Conservation (phyloP, 2,329 filamentous ascomycete species). For the Ascochyta viciae-villosae region DNA sequence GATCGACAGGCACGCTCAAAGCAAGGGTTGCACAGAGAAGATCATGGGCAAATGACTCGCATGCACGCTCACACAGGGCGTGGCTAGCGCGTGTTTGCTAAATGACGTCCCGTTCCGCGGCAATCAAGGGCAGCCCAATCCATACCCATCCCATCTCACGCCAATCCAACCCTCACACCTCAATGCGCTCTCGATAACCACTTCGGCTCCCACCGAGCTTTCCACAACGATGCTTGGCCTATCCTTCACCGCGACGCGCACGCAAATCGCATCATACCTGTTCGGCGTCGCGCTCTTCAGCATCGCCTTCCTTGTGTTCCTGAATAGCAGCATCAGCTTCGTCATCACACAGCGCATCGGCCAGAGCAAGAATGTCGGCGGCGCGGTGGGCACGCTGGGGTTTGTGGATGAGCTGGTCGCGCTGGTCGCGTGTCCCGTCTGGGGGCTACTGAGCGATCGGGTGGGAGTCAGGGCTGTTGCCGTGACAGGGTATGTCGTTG, state of each 20-base stretch:
- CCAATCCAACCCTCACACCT: conserved; percentile 2
- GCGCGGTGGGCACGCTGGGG: conserved; percentile 83
- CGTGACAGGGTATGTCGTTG: conserved; percentile 80
- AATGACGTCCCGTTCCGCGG: conserved; percentile 11
- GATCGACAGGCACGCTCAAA: conserved; percentile 6
- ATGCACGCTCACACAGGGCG: conserved; percentile 7
- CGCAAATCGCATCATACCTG: conserved; percentile 73
- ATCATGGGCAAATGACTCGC: conserved; percentile 1
- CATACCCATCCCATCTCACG: conserved; percentile 2
- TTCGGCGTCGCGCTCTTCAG: conserved; percentile 84
- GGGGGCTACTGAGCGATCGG: conserved; percentile 80
- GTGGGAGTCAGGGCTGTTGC: conserved; percentile 71
- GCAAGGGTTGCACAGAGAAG: conserved; percentile 4
- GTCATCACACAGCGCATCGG: conserved; percentile 84
- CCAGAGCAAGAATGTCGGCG: conserved; percentile 74
- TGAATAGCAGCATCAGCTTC: conserved; percentile 84
- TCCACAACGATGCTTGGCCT: conserved; percentile 45
- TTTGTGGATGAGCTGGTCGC: conserved; percentile 86
- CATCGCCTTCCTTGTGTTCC: conserved; percentile 88
- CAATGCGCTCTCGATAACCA: conserved; percentile 19
- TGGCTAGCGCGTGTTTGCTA: conserved; percentile 19
- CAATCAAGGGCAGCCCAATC: conserved; percentile 11
- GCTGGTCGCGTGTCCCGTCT: conserved; percentile 78
- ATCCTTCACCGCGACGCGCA: conserved; percentile 62
- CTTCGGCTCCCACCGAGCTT: conserved; percentile 32